phyloP scores from a whole-genome alignment of 371 early-diverging fungal genomes.

The Lichtheimia ramosa region DNA sequence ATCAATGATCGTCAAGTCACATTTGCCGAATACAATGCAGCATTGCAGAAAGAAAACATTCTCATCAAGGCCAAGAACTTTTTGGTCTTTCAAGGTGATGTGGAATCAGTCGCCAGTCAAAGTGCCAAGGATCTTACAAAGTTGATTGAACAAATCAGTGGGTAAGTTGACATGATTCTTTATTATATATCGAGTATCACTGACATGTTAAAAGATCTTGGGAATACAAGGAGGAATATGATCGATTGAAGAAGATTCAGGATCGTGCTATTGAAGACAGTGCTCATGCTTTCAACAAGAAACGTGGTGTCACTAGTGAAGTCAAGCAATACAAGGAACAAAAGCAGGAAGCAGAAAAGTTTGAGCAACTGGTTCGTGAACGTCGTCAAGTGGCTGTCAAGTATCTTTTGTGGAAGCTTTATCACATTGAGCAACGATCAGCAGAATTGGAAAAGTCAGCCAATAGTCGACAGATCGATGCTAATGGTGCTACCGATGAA shows the following conservation, averaged over 20 bases:
- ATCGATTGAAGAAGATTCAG: constrained; percentile 76
- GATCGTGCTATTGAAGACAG: constrained; percentile 89
- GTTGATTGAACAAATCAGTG: constrained; percentile 96
- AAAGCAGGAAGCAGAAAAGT: constrained; percentile 87
- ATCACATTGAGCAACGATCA: constrained; percentile 73
- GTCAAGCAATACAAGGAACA: constrained; percentile 91
- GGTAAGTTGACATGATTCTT: constrained; percentile 38
- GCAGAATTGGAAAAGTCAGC: constrained; percentile 50
- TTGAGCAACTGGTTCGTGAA: constrained; percentile 66
- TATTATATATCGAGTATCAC: not conserved
- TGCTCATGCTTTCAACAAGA: constrained; percentile 84
- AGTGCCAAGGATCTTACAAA: constrained; percentile 92
- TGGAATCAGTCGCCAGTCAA: constrained; percentile 96
- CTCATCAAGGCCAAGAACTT: constrained; percentile 96
- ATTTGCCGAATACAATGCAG: constrained; percentile 73
- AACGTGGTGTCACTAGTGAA: constrained; percentile 84
- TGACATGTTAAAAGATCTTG: constrained; percentile 57
- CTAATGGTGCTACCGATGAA: constrained; percentile 28
- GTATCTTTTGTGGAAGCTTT: constrained; percentile 87
- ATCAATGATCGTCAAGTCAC: constrained; percentile 76
- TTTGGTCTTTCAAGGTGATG: constrained; percentile 99
- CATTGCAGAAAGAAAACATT: constrained; percentile 88
- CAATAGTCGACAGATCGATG: constrained; percentile 33
- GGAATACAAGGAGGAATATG: constrained; percentile 89
- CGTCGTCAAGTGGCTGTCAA: constrained; percentile 59